Conservation (phyloP, 768 basidiomycete genomes). For the Suillus decipiens region DNA sequence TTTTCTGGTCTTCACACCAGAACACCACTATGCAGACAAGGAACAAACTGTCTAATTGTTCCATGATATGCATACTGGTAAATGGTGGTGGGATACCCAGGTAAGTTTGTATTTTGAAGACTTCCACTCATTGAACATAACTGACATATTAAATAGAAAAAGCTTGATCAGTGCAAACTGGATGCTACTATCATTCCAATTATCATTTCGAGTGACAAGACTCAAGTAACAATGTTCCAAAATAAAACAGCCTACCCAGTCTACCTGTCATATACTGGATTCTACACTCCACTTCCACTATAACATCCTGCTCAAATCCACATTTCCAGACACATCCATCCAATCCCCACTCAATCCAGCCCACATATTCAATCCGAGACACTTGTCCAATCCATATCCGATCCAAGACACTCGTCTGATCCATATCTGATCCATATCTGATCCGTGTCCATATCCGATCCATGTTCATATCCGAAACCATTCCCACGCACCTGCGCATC, state of each 20-base stretch:
- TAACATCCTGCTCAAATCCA: no score
- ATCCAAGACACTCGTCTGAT: no score
- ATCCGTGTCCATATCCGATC: no score
- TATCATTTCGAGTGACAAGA: not conserved
- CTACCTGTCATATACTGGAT: no score
- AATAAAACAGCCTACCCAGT: not conserved
- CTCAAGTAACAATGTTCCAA: not conserved
- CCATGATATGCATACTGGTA: not conserved
- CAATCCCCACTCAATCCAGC: no score
- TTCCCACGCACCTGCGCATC: no score
- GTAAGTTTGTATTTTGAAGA: not conserved
- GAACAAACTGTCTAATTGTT: not conserved
- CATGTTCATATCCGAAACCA: no score
- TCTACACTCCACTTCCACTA: no score
- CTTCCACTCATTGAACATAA: not conserved
- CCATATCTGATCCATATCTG: no score
- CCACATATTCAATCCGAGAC: no score
- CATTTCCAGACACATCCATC: no score
- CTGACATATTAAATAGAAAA: not conserved
- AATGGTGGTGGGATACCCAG: conserved; percentile 1
- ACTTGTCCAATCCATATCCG: no score
- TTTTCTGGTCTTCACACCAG: not conserved
- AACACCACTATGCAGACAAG: not conserved
- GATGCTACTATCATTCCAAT: not conserved
- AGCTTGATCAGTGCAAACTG: not conserved